A percentile compares a stretch with the other conserved stretches of the same genome.
These are phyloP conservation scores for Umbilicus rupestris DNA, from an alignment of 164 flowering plant species.

Conservation along the genomic window DNA sequence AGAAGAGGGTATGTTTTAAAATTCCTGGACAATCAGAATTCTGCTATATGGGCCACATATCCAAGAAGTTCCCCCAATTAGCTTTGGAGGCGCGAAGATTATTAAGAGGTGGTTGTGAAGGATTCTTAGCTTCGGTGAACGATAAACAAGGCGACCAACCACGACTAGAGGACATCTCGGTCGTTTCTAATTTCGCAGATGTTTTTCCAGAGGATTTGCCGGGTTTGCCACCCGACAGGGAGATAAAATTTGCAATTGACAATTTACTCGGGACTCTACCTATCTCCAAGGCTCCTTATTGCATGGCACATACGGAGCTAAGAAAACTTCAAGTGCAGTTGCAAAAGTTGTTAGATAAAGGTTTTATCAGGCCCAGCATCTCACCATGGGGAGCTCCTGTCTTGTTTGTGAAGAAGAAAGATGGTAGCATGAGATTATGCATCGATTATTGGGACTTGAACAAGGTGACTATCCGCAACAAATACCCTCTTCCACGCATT, in stretches of 20 bases:
- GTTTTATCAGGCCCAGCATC: background rate
- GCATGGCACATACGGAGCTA: background rate
- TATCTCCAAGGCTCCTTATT: background rate
- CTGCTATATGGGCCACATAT: too few relatives aligned
- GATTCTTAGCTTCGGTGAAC: background rate
- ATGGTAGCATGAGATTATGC: background rate
- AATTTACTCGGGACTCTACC: background rate
- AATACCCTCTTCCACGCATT: background rate
- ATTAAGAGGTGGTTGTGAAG: too few relatives aligned
- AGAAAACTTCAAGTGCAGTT: background rate
- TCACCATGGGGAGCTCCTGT: background rate
- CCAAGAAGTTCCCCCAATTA: too few relatives aligned
- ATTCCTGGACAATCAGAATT: background rate
- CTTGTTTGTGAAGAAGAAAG: background rate
- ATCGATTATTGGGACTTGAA: background rate
- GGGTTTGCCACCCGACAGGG: background rate
- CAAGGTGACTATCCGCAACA: background rate
- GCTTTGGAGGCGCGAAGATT: too few relatives aligned
- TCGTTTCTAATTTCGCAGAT: background rate
- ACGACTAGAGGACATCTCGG: background rate
- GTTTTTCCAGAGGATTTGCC: background rate
- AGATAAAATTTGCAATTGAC: background rate
- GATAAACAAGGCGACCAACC: background rate
- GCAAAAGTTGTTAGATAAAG: background rate
- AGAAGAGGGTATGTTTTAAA: too few relatives aligned